Evolutionary conservation across 140 eudicot genomes (phyloP).

Genomic region (Bidens hawaiensis): DNA sequence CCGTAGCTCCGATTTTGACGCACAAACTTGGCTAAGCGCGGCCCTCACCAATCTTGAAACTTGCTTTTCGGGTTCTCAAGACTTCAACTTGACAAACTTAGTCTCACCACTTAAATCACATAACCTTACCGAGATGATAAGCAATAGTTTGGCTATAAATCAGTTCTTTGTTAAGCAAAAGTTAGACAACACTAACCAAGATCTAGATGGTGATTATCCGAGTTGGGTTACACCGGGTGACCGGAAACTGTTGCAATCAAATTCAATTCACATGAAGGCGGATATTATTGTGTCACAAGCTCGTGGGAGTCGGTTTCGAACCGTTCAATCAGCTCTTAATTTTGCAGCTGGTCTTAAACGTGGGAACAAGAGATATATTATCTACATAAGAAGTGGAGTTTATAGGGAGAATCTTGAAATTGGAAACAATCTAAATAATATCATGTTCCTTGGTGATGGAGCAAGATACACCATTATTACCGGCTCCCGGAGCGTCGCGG

Average conservation of each 20-base stretch:
- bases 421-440: slow-evolving; percentile 46
- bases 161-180: slow-evolving; percentile 27
- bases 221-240: slow-evolving; percentile 52
- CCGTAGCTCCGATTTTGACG: slow-evolving; percentile 50
- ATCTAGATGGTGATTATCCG: slow-evolving; percentile 47
- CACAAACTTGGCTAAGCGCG: slow-evolving; percentile 85
- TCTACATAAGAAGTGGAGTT: slow-evolving; percentile 52
- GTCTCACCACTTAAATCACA: slow-evolving; percentile 48
- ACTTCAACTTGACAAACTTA: slow-evolving; percentile 42
- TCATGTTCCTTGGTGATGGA: slow-evolving; percentile 82
- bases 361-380: slow-evolving; percentile 58
- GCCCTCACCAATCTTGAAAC: slow-evolving; percentile 82
- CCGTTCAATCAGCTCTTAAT: slow-evolving; percentile 58
- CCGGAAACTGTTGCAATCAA: slow-evolving; percentile 51
- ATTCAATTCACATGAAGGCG: slow-evolving; percentile 27
- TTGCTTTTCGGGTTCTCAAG: slow-evolving; percentile 60
- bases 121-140: slow-evolving; percentile 63
- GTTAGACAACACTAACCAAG: neutral
- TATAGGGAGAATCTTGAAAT: slow-evolving; percentile 65
- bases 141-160: slow-evolving; percentile 69
- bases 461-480: slow-evolving; percentile 63
- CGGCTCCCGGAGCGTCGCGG: slow-evolving; percentile 61
- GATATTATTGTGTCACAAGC: slow-evolving; percentile 72
- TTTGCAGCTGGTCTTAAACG: slow-evolving; percentile 53
- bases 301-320: slow-evolving; percentile 60